Base-by-base conservation (phyloP, 306 rosid species). In the Cucurbita maxima region DNA sequence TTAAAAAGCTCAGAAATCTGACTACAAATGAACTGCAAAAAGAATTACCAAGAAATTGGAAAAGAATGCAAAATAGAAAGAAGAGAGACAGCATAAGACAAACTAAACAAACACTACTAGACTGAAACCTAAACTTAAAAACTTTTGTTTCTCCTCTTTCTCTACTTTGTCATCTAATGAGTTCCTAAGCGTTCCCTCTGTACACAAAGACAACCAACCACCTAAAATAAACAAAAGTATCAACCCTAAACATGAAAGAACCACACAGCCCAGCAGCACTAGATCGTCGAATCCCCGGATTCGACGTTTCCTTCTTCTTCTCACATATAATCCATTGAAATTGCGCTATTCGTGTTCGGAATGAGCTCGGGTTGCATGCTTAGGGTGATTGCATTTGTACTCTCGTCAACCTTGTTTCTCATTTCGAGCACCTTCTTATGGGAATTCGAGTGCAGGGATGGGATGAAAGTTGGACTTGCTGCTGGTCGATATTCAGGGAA, bases 11-110 rank as follows among this genome's bases (percentile, higher is more conserved):
- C 87, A 85, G 80, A 87, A 82, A 58, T 81, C 84, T 79, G 81
- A 87, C 96, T 89, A 89, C 89, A 95, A 89, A 85, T 86, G 82
- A 88, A 89, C 97, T 95, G 96, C 97, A 95, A 95, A 95, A 95
- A 91, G 97, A 91, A 91, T 91, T 86, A 90, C 87, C 84, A 84
- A 79, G 90, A 89, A 82, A 76, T 64, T 76, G 68, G 82, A 84
- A 87, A 88, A 78, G 86, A 91, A 89, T 78, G 85, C 86, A 77
- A 60, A 77, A 83, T 76, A 82, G 75, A 82, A 78, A 59, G 57
- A 76, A 84, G 78, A 82, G 77, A 80, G 53, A 50, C 71, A 81
- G 86, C 75, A 73, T 76, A 76, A 76, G 54, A 50, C 56, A 7
- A 8, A 52, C 9, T 85, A 86, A 53, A 64, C 63, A 18, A 84